Evolutionary conservation across 441 rosid species (phyloP), one percentile per base, ranked within the genome.

Genomic region (Flueggea neowawraea): DNA sequence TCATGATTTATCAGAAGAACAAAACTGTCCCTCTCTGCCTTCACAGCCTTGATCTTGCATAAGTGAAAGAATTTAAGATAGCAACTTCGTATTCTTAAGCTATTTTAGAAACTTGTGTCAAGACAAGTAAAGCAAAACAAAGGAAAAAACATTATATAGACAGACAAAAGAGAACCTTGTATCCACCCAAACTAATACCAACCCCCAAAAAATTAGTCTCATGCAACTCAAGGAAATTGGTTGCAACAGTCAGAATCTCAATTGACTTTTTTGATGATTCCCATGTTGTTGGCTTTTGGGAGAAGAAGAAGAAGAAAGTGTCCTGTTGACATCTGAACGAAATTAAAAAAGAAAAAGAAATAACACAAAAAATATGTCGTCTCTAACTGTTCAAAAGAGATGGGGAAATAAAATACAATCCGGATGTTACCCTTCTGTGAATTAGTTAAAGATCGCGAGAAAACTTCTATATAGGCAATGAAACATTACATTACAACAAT

Each of bases 201-300:
- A 73, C 71, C 67, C 64, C 56, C 59, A 58, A 32, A 16, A 58
- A 60, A 31, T 62, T 36, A 17, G 22, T 64, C 64, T 41, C 48
- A 62, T 33, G 53, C 31, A 62, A 47, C 47, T 48, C 53, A 53
- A 44, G 69, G 51, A 58, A 14, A 79, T 64, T 68, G 73, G 79
- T 69, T 80, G 74, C 55, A 73, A 75, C 80, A 28, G 72, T 61
- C 69, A 66, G 73, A 66, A 67, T 74, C 77, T 74, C 73, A 66
- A 65, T 36, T 63, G 47, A 57, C 57, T 41, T 14, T 16, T 10
- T 36, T 71, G 57, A 61, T 54, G 62, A 57, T 52, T 52, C 47
- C 48, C 45, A 50, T 10, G 54, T 54, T 39, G 41, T 36, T 8
- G 28, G 65, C 16, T 41, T 52, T 16, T 44, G 50, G 41, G 57